A percentile compares a stretch with the other conserved stretches of the same genome.
These are phyloP conservation scores for Trichoderma hamatum DNA, from an alignment of 2,329 filamentous ascomycete genomes.

Conservation along the genomic window DNA sequence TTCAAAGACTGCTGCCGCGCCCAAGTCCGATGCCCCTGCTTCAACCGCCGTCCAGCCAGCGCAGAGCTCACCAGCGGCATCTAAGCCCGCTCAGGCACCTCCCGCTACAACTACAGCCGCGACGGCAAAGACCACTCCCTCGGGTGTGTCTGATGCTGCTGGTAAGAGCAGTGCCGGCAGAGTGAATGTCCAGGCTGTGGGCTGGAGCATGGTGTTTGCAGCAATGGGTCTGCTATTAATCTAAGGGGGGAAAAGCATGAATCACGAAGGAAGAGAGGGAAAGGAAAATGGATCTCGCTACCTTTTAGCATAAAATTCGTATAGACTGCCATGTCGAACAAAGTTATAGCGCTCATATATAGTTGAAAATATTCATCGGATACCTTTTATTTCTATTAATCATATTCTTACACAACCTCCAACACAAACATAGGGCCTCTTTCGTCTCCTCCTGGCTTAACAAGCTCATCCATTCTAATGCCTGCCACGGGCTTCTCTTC, in stretches of 20 bases:
- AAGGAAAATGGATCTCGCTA: neutral
- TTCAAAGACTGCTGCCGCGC: neutral
- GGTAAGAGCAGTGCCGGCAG: neutral
- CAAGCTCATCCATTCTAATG: slow-evolving; percentile 12
- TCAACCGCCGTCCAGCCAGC: neutral
- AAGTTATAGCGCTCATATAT: neutral
- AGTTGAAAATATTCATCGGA: slow-evolving; percentile 6
- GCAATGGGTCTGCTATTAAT: slow-evolving; percentile 3
- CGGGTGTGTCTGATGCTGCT: neutral
- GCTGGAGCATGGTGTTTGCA: neutral
- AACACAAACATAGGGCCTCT: slow-evolving; percentile 23
- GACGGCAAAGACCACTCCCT: neutral
- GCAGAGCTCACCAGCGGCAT: neutral
- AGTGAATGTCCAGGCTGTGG: neutral
- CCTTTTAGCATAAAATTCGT: neutral
- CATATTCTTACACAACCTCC: slow-evolving; percentile 3
- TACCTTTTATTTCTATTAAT: neutral
- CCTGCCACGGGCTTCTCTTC: slow-evolving; percentile 15
- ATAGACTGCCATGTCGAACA: slow-evolving; percentile 11
- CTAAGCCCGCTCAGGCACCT: neutral
- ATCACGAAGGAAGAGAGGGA: neutral
- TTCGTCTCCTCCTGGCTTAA: neutral
- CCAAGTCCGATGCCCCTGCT: neutral
- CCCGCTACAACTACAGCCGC: neutral
- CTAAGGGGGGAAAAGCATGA: neutral